Base-by-base conservation (phyloP, 495 filamentous ascomycete genomes). In the Glonium stellatum region DNA sequence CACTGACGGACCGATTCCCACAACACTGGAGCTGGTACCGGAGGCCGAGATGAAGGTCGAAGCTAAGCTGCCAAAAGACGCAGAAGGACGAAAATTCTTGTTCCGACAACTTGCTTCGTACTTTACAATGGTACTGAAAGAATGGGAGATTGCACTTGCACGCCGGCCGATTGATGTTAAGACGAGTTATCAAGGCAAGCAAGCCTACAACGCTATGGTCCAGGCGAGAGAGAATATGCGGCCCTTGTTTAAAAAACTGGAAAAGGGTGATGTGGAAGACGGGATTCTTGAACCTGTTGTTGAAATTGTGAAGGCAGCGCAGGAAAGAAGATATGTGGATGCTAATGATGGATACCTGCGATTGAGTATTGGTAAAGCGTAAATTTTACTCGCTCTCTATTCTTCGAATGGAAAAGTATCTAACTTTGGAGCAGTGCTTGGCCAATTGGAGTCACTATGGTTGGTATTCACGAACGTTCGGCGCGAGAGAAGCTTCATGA, bases 361-460 rank as follows among this genome's bases (percentile, higher is more conserved):
- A 36, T 74, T 97, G 58, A 95, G 89, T 73, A 98, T 98, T 71
- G 93, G 93, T 55, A 98, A 98, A 80, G 95, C 93, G 73, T 82
- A 75, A 41, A 79, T 77, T 27, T 9, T 21, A 46, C 25, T 12
- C 39, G 10, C 15, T 50, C 25, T 15, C 19, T 19, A 4, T 31
- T 61, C 50, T 6, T 31, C 34, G 47, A 19, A 47, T 39, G 39
- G 3, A 39, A 13, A 21, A 58, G 65, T 46, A 42, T 5, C 3
- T 21, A 34, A 52, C 60, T 19, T 71, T 4, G 2, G 13, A 55
- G 25, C 58, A 82, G 80, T 62, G 93, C 93, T 22, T 98, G 93
- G 93, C 93, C 93, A 27, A 98, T 98, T 71, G 93, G 93, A 75
- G 93, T 98, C 31, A 98, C 93, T 67, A 97, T 97, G 93, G 93